Percentiles rank a stretch among this genome's conserved stretches.
Conservation (phyloP, 2,329 filamentous ascomycete genomes). For the Pseudocercospora macadamiae region DNA sequence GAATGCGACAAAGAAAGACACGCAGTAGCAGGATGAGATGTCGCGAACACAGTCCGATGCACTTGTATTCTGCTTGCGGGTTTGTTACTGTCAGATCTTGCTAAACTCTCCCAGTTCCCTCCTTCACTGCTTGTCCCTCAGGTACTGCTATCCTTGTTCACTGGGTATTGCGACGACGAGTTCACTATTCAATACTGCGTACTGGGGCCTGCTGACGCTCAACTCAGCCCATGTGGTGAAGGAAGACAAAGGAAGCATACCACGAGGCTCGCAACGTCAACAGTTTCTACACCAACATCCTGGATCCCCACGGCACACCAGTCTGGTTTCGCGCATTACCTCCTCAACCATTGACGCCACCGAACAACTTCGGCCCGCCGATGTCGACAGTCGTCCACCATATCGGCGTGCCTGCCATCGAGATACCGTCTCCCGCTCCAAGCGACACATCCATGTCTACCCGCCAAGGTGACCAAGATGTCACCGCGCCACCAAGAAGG, state of each 20-base stretch:
- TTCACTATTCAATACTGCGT: not conserved
- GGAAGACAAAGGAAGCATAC: constrained; percentile 18
- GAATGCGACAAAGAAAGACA: constrained; percentile 31
- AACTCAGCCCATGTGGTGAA: not conserved
- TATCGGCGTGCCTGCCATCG: constrained; percentile 31
- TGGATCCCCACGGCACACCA: constrained; percentile 36
- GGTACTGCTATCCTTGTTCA: not conserved
- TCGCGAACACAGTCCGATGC: constrained; percentile 20
- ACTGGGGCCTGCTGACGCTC: not conserved
- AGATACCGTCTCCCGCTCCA: constrained; percentile 34
- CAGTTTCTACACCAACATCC: constrained; percentile 21
- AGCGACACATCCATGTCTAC: constrained; percentile 30
- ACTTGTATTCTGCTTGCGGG: constrained; percentile 19
- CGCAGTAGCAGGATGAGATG: constrained; percentile 19
- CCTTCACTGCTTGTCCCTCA: not conserved
- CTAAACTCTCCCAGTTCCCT: not conserved
- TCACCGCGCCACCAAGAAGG: constrained; percentile 15
- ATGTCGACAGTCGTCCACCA: constrained; percentile 29
- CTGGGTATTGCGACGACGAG: not conserved
- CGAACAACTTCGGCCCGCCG: constrained; percentile 18
- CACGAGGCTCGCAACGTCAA: not conserved
- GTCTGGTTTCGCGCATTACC: constrained; percentile 37
- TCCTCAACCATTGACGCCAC: constrained; percentile 24
- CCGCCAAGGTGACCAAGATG: constrained; percentile 24
- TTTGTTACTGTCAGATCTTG: constrained; percentile 15